phyloP scores from a whole-genome alignment of 768 basidiomycete genomes.

The Lanmaoa pseudosensibilis region DNA sequence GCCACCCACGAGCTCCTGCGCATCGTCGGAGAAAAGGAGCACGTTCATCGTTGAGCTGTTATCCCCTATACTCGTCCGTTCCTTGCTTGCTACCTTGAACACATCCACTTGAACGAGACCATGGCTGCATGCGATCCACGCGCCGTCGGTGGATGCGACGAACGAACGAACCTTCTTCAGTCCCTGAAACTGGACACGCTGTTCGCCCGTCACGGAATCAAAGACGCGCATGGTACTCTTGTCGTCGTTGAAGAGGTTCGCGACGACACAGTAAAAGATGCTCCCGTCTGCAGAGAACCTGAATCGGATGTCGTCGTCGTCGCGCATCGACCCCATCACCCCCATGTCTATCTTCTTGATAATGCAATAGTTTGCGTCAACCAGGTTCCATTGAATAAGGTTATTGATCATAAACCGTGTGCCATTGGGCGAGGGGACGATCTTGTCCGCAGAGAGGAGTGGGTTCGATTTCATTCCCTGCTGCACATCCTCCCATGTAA shows the following conservation, averaged over 20 bases:
- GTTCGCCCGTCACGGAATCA: conserved; percentile 10
- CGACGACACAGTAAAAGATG: conserved; percentile 3
- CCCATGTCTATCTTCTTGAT: conserved; percentile 16
- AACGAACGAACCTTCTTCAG: conserved; percentile 8
- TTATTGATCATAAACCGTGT: conserved; percentile 9
- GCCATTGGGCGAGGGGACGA: conserved; percentile 10
- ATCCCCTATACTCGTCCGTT: background rate
- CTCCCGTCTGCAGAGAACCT: conserved; percentile 16
- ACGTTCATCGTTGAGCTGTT: background rate
- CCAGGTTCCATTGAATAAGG: background rate
- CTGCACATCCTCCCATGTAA: conserved; percentile 2
- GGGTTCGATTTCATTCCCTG: background rate
- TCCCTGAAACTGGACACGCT: conserved; percentile 3
- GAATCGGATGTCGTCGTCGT: background rate
- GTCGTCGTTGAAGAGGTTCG: conserved; percentile 1
- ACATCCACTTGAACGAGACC: background rate
- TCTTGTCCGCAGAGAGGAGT: fast-evolving
- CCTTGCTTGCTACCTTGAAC: background rate
- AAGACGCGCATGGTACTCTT: conserved; percentile 12
- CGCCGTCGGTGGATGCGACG: background rate
- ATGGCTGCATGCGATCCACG: conserved; percentile 2
- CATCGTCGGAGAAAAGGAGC: conserved; percentile 20
- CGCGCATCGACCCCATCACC: background rate
- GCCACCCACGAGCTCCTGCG: conserved; percentile 18
- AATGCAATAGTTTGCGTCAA: background rate